phyloP scores from a whole-genome alignment of 805 yeast species.

The Starmerella etchellsii region DNA sequence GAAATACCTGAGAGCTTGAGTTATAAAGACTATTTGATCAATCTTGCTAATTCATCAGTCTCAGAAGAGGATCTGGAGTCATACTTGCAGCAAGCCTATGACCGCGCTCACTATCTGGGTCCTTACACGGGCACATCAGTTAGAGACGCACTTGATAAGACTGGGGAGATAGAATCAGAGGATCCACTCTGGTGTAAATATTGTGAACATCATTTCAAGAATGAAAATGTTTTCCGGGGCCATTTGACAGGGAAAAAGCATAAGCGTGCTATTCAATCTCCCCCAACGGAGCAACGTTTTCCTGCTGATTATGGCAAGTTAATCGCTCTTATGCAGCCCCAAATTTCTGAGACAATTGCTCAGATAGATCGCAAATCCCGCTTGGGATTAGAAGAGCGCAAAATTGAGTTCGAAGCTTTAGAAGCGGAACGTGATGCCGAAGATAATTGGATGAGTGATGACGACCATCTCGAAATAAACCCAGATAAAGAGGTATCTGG shows the following conservation, averaged over 20 bases:
- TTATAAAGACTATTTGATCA: constrained; percentile 40
- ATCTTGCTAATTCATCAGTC: constrained; percentile 22
- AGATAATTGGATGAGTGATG: constrained; percentile 19
- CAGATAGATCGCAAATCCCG: constrained; percentile 55
- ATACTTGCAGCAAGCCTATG: constrained; percentile 41
- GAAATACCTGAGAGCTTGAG: constrained; percentile 8
- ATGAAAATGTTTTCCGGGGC: constrained; percentile 48
- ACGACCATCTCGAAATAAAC: constrained; percentile 9
- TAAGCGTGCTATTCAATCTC: constrained; percentile 36
- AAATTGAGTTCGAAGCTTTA: constrained; percentile 38
- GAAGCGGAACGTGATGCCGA: constrained; percentile 23
- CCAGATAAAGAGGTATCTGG: constrained; percentile 39
- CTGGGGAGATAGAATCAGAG: too few relatives aligned
- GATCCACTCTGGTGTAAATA: constrained; percentile 41
- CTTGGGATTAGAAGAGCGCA: constrained; percentile 57
- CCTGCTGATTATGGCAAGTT: not conserved
- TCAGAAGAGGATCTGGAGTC: constrained; percentile 19
- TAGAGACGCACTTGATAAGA: too few relatives aligned
- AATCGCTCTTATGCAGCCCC: constrained; percentile 30
- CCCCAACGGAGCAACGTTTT: too few relatives aligned
- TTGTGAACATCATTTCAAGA: constrained; percentile 54
- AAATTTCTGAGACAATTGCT: constrained; percentile 39
- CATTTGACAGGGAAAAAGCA: constrained; percentile 73
- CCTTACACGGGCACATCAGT: constrained; percentile 19
- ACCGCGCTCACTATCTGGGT: constrained; percentile 38